Conservation (phyloP, 208 protist genomes). For the Eutreptiella sp. region DNA sequence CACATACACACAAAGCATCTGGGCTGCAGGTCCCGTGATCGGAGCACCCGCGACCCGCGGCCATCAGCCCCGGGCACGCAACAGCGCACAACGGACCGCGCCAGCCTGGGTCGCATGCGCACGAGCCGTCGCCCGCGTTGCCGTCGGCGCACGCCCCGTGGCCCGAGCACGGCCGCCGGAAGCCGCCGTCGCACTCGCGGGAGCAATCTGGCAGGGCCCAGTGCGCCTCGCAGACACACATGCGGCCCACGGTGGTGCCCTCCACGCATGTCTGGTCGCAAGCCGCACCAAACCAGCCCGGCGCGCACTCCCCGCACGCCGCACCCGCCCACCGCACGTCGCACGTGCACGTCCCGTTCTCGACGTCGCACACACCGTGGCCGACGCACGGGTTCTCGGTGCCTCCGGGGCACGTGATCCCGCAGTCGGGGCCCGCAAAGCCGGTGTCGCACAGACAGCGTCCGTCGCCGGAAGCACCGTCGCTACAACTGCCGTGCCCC, state of each 20-base stretch:
- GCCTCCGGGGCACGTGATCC: constrained; percentile 14
- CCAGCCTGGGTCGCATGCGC: constrained; percentile 14
- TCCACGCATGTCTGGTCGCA: constrained; percentile 24
- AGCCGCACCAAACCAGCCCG: background rate
- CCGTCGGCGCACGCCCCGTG: constrained; percentile 9
- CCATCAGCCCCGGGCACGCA: background rate
- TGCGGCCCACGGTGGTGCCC: constrained; percentile 1
- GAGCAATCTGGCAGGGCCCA: constrained; percentile 16
- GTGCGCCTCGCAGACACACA: constrained; percentile 16
- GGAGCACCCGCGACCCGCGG: constrained; percentile 5
- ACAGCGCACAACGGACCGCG: background rate
- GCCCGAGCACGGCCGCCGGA: constrained; percentile 1
- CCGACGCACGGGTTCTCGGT: constrained; percentile 23
- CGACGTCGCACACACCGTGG: constrained; percentile 17
- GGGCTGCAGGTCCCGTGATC: constrained; percentile 1
- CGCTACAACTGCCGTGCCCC: constrained; percentile 17
- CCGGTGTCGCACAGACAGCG: constrained; percentile 18
- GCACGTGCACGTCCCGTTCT: constrained; percentile 22
- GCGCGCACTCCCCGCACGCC: constrained; percentile 18
- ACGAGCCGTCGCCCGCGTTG: background rate
- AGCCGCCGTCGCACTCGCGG: constrained; percentile 8
- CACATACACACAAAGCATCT: background rate
- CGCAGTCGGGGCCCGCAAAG: constrained; percentile 20
- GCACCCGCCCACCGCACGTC: background rate
- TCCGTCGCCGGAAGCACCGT: constrained; percentile 12